phyloP scores from a whole-genome alignment of 495 filamentous ascomycete genomes.

The Neurospora tetrasperma region DNA sequence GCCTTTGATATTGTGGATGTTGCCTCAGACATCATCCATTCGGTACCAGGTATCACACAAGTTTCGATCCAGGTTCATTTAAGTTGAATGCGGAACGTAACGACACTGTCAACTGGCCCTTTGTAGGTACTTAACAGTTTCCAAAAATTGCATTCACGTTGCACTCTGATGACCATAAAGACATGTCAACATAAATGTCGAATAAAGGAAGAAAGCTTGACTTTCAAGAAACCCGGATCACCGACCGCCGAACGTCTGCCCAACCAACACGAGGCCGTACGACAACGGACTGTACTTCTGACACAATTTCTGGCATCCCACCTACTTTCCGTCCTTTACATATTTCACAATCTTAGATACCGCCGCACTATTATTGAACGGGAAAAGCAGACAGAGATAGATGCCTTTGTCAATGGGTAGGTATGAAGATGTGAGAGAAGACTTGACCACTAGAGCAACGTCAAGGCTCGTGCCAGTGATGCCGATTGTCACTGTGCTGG shows the following conservation, averaged over 20 bases:
- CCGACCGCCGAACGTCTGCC: neutral
- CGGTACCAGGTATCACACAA: neutral
- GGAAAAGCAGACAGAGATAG: neutral
- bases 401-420: too few relatives aligned
- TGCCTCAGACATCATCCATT: neutral
- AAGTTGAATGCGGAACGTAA: neutral
- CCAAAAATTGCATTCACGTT: neutral
- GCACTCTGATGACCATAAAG: neutral
- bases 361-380: neutral
- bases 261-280: neutral
- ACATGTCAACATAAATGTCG: neutral
- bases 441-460: neutral
- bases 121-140: neutral
- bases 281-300: neutral
- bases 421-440: too few relatives aligned
- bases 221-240: neutral
- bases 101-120: neutral
- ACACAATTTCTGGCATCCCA: neutral
- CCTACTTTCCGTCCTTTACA: neutral
- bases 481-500: neutral
- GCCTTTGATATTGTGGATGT: neutral
- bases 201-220: neutral
- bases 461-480: neutral
- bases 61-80: neutral
- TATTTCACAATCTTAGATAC: neutral